These are phyloP conservation scores for Beauveria brongniartii DNA, from an alignment of 2,329 filamentous ascomycete genomes.

Conservation along the genomic window DNA sequence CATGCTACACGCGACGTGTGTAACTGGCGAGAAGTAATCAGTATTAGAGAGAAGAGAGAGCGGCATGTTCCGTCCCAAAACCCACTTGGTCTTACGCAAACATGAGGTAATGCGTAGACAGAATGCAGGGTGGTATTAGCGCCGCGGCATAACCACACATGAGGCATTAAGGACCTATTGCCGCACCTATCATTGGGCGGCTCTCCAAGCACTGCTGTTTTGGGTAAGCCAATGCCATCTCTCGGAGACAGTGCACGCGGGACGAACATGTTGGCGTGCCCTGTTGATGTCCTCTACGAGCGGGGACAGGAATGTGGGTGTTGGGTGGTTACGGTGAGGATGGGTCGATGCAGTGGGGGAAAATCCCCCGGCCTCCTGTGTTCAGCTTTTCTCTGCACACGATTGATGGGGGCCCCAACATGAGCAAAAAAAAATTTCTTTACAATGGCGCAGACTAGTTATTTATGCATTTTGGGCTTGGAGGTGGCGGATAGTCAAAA, in stretches of 20 bases:
- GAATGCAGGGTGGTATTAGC: not conserved
- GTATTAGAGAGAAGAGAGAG: not conserved
- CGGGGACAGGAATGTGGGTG: slow-evolving; percentile 1
- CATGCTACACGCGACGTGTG: not conserved
- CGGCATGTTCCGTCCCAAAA: not conserved
- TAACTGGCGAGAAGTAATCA: not conserved
- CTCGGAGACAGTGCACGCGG: not conserved
- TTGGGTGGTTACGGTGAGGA: not conserved
- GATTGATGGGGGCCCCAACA: not conserved
- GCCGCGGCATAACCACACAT: not conserved
- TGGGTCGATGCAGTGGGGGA: slow-evolving; percentile 7
- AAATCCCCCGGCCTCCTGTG: not conserved
- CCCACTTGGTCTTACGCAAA: not conserved
- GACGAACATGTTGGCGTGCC: not conserved
- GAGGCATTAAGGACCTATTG: not conserved
- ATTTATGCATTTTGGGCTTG: not conserved
- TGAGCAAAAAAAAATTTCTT: no score
- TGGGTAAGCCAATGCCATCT: not conserved
- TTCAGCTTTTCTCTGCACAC: not conserved
- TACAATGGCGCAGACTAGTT: not conserved
- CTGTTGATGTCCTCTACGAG: not conserved
- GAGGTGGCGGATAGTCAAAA: not conserved
- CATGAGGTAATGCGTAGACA: not conserved
- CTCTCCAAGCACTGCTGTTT: not conserved
- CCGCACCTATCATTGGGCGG: not conserved